A percentile compares a stretch with the other conserved stretches of the same genome.
These are phyloP conservation scores for Cladophialophora bantiana DNA, from an alignment of 2,329 filamentous ascomycete genomes.

Conservation along the genomic window DNA sequence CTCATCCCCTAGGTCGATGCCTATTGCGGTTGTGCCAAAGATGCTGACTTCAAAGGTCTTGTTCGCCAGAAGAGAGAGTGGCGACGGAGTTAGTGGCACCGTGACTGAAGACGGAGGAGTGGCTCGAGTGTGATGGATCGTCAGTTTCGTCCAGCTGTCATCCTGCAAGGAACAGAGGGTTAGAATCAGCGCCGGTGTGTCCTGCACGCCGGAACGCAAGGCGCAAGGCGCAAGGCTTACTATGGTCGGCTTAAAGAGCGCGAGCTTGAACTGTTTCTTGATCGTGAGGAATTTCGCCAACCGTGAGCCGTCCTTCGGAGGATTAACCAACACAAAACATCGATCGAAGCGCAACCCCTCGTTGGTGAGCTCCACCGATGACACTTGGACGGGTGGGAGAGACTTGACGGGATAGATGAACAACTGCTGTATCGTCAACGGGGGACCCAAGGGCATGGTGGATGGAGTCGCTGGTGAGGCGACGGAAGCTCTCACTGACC, in stretches of 20 bases:
- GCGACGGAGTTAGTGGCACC: slow-evolving; percentile 37
- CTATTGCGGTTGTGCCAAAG: slow-evolving; percentile 38
- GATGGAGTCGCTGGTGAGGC: background rate
- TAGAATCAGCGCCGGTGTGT: background rate
- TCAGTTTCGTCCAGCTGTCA: slow-evolving; percentile 39
- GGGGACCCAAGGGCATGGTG: background rate
- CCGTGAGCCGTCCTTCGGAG: slow-evolving; percentile 33
- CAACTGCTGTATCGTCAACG: slow-evolving; percentile 25
- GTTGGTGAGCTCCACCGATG: slow-evolving; percentile 39
- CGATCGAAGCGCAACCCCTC: slow-evolving; percentile 39
- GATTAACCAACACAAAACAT: slow-evolving; percentile 38
- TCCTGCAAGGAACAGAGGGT: slow-evolving; percentile 16
- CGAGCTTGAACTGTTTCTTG: slow-evolving; percentile 38
- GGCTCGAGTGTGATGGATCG: slow-evolving; percentile 34
- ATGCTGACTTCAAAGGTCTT: slow-evolving; percentile 39
- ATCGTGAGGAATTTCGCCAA: slow-evolving; percentile 39
- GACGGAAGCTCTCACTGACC: slow-evolving; percentile 20
- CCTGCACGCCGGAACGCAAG: background rate
- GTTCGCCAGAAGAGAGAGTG: slow-evolving; percentile 33
- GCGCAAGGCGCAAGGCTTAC: slow-evolving; percentile 5
- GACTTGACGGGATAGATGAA: slow-evolving; percentile 41
- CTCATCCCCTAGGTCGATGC: slow-evolving; percentile 38
- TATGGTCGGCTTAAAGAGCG: slow-evolving; percentile 37
- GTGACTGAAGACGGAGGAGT: slow-evolving; percentile 32
- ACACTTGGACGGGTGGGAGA: slow-evolving; percentile 37